phyloP scores from a whole-genome alignment of 352 stramenopile genomes.

The Phytophthora fragariae region DNA sequence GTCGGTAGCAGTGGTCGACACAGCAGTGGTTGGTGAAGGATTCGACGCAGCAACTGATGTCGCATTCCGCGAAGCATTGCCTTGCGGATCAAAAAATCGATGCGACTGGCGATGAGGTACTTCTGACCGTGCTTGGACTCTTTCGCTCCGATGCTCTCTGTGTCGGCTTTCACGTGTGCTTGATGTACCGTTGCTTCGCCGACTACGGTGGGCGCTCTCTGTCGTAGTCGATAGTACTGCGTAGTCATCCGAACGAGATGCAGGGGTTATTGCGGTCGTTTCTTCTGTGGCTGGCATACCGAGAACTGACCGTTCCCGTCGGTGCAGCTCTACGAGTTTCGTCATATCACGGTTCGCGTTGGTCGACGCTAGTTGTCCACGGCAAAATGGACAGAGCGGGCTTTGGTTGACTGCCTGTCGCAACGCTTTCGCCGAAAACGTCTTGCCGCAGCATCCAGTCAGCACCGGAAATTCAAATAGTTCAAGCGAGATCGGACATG shows the following conservation, averaged over 20 bases:
- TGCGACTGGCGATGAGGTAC: slow-evolving; percentile 4
- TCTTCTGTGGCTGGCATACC: not conserved
- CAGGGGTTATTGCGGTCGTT: not conserved
- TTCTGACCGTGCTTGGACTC: slow-evolving; percentile 16
- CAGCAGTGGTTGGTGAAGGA: not conserved
- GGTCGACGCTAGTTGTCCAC: not conserved
- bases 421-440: slow-evolving; percentile 12
- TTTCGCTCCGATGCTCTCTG: slow-evolving; percentile 20
- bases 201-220: not conserved
- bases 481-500: slow-evolving; percentile 30
- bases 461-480: slow-evolving; percentile 23
- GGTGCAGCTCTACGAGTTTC: slow-evolving; percentile 29
- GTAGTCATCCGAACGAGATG: not conserved
- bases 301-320: slow-evolving; percentile 19
- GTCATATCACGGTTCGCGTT: slow-evolving; percentile 20
- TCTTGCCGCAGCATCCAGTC: slow-evolving; percentile 25
- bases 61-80: not conserved
- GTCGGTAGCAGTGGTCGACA: not conserved
- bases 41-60: not conserved
- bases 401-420: not conserved
- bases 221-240: not conserved
- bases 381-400: slow-evolving; percentile 20
- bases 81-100: not conserved
- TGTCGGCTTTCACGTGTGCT: slow-evolving; percentile 20
- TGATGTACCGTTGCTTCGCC: slow-evolving; percentile 4